Conservation (phyloP, 2,329 filamentous ascomycete species). For the Keithomyces neogunnii region DNA sequence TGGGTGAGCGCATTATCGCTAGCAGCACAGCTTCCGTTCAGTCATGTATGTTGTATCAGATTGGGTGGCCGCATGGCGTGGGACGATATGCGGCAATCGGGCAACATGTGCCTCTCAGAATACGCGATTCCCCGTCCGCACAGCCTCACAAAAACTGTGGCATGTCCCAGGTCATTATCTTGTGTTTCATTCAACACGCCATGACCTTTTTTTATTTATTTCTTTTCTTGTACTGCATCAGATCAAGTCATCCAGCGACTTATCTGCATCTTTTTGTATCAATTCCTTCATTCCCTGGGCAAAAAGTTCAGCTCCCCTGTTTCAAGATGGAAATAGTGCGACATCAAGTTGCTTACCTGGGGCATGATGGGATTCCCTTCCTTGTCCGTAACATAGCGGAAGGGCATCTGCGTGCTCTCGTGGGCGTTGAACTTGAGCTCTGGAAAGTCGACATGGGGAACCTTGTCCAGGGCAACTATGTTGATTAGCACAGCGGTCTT, state of each 20-base stretch:
- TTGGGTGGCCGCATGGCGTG: neutral
- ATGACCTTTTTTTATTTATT: neutral
- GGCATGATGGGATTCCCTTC: constrained; percentile 85
- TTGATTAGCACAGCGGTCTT: neutral
- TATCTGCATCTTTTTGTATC: constrained; percentile 89
- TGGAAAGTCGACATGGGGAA: constrained; percentile 79
- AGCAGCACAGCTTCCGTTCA: neutral
- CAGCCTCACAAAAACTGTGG: neutral
- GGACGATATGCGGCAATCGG: neutral
- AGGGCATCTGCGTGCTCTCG: constrained; percentile 96
- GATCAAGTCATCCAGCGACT: constrained; percentile 79
- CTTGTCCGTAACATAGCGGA: constrained; percentile 77
- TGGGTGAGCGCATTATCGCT: too few species aligned
- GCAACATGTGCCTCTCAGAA: too few species aligned
- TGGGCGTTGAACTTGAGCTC: constrained; percentile 85
- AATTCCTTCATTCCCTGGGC: constrained; percentile 84
- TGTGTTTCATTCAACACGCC: neutral
- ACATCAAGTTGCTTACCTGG: constrained; percentile 46
- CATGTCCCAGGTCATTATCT: neutral
- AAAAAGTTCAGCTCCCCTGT: constrained; percentile 14
- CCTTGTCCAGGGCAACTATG: constrained; percentile 65
- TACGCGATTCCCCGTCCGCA: neutral
- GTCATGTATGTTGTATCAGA: neutral
- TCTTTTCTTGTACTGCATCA: constrained; percentile 24
- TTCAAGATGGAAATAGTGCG: neutral